Conservation (phyloP, 257 asterid genomes). For the Nicotiana paniculata region DNA sequence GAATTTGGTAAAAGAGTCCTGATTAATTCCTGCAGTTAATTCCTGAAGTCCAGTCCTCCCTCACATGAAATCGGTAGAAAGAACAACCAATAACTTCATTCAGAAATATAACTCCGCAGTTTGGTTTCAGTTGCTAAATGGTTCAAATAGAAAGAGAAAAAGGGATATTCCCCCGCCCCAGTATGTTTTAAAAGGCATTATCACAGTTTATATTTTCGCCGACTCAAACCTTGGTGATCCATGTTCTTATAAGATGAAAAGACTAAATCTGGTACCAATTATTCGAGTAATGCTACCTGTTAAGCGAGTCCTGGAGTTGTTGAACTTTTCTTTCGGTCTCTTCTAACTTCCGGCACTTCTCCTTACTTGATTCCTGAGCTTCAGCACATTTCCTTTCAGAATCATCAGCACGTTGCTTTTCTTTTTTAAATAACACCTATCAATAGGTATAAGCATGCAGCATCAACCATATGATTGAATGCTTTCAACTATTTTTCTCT, state of each 20-base stretch:
- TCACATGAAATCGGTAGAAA: slow-evolving; percentile 1
- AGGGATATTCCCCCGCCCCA: neutral
- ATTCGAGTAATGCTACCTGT: slow-evolving; percentile 46
- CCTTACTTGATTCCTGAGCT: slow-evolving; percentile 57
- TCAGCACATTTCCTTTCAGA: slow-evolving; percentile 60
- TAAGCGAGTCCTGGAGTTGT: slow-evolving; percentile 86
- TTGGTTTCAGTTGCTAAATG: neutral
- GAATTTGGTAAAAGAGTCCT: neutral
- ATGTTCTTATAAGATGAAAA: neutral
- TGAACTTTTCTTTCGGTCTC: slow-evolving; percentile 76
- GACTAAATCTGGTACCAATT: slow-evolving; percentile 1
- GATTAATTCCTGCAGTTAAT: neutral
- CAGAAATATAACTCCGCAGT: neutral
- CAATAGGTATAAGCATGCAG: slow-evolving; percentile 2
- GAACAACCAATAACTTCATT: neutral
- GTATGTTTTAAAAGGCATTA: neutral
- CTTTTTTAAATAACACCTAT: slow-evolving; percentile 61
- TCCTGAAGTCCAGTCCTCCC: neutral
- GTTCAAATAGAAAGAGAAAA: neutral
- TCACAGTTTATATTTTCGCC: neutral
- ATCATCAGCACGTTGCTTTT: slow-evolving; percentile 75
- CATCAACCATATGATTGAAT: neutral
- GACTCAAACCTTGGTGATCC: neutral
- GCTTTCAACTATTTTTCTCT: neutral
- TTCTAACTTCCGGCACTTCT: slow-evolving; percentile 73